Evolutionary conservation across 2,329 filamentous ascomycete genomes (phyloP).

Genomic region (Thielaviopsis musarum): DNA sequence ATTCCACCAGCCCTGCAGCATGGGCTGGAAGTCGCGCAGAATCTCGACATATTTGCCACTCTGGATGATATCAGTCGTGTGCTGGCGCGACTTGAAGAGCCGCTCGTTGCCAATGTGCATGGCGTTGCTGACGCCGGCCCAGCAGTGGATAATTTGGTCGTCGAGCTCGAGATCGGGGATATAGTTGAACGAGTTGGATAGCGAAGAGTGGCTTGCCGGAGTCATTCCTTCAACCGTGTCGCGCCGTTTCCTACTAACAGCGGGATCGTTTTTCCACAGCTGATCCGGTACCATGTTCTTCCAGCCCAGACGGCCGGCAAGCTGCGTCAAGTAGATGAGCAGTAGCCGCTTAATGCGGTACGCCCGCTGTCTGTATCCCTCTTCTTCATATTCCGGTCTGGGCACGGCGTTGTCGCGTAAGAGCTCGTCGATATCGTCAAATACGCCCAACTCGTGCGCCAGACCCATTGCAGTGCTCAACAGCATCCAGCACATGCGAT

Average conservation of each 20-base stretch:
- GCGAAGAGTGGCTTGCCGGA: conserved; percentile 40
- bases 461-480: conserved; percentile 79
- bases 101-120: conserved; percentile 85
- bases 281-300: conserved; percentile 79
- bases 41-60: conserved; percentile 68
- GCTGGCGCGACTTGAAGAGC: conserved; percentile 71
- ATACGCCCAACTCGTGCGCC: conserved; percentile 87
- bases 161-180: conserved; percentile 50
- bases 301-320: conserved; percentile 81
- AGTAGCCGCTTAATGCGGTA: conserved; percentile 72
- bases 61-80: conserved; percentile 78
- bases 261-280: conserved; percentile 39
- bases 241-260: conserved; percentile 32
- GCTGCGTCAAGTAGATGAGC: conserved; percentile 80
- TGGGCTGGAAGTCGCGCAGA: conserved; percentile 64
- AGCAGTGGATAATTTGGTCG: conserved; percentile 65
- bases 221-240: conserved; percentile 37
- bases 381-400: conserved; percentile 54
- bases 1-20: conserved; percentile 60
- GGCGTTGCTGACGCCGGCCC: conserved; percentile 81
- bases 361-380: conserved; percentile 59
- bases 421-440: conserved; percentile 70
- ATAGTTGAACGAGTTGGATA: conserved; percentile 45
- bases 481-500: conserved; percentile 97
- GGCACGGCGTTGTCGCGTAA: conserved; percentile 41